A percentile compares a stretch with the other conserved stretches of the same genome.
Evolutionary conservation across 2,329 filamentous ascomycete genomes (phyloP).

Genomic region (Ophiocordyceps camponoti-leonardi): DNA sequence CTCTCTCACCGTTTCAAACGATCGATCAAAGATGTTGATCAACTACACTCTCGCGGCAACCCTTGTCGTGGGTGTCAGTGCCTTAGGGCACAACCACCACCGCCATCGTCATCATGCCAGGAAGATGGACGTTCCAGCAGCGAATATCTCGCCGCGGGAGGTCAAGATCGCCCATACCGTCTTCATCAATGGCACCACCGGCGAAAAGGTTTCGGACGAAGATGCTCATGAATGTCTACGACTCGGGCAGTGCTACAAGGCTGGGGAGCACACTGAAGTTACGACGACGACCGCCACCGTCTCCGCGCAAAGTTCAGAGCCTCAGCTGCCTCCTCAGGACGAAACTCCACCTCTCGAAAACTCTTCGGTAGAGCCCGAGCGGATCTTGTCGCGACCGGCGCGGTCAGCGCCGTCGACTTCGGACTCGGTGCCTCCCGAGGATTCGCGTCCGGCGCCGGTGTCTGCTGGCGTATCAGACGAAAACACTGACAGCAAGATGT

Average conservation of each 20-base stretch:
- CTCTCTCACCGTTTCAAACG: not conserved
- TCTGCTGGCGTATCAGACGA: no score
- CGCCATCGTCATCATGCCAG: not conserved
- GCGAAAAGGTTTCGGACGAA: not conserved
- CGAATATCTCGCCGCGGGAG: no score
- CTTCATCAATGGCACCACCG: not conserved
- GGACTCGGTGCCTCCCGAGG: no score
- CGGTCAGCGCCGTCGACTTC: no score
- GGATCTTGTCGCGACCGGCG: no score
- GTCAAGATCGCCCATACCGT: not conserved
- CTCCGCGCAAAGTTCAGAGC: not conserved
- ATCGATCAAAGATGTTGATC: not conserved
- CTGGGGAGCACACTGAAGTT: not conserved
- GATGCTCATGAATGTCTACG: not conserved
- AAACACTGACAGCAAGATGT: no score
- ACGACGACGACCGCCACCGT: not conserved
- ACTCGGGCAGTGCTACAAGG: not conserved
- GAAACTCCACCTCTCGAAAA: no score
- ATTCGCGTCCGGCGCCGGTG: no score
- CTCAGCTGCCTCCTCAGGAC: not conserved
- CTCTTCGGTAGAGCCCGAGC: no score
- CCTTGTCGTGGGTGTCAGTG: not conserved
- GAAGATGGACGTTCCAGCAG: not conserved
- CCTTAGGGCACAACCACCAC: not conserved
- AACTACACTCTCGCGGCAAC: not conserved